These are phyloP conservation scores for Iberis pinnata DNA, from an alignment of 345 rosid genomes.

Conservation along the genomic window DNA sequence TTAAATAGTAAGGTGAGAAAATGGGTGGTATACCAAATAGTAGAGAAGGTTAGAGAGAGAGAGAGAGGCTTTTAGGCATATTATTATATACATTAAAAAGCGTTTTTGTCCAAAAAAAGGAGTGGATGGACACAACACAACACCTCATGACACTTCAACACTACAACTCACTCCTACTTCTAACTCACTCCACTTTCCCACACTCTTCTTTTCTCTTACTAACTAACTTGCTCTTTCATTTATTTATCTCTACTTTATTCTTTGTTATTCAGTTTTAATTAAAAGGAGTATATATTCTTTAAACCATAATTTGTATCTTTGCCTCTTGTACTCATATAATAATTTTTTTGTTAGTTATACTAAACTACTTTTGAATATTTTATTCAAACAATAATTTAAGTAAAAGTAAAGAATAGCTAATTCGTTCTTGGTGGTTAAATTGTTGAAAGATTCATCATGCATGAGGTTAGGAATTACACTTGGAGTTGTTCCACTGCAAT, in stretches of 20 bases:
- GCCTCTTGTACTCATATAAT: no score
- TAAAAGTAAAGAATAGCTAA: no score
- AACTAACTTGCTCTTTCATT: constrained; percentile 18
- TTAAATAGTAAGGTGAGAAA: constrained; percentile 17
- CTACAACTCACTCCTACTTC: constrained; percentile 39
- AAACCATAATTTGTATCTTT: background rate
- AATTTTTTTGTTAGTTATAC: no score
- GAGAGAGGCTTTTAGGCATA: constrained; percentile 24
- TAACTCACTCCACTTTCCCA: constrained; percentile 48
- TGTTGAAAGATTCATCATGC: no score
- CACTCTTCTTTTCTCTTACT: constrained; percentile 21
- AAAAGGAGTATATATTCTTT: background rate
- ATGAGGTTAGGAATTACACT: no score
- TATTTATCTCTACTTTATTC: constrained; percentile 12
- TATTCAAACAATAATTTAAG: no score
- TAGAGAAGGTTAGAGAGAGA: constrained; percentile 12
- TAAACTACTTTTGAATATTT: no score
- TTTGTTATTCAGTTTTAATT: background rate
- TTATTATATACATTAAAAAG: constrained; percentile 1
- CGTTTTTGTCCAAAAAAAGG: constrained; percentile 15
- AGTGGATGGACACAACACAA: constrained; percentile 35
- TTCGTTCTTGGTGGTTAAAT: no score
- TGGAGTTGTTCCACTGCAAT: no score
- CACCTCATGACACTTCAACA: constrained; percentile 24
- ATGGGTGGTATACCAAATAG: constrained; percentile 31